phyloP scores from a whole-genome alignment of 371 early-diverging fungal genomes.

The Mucor lusitanicus region DNA sequence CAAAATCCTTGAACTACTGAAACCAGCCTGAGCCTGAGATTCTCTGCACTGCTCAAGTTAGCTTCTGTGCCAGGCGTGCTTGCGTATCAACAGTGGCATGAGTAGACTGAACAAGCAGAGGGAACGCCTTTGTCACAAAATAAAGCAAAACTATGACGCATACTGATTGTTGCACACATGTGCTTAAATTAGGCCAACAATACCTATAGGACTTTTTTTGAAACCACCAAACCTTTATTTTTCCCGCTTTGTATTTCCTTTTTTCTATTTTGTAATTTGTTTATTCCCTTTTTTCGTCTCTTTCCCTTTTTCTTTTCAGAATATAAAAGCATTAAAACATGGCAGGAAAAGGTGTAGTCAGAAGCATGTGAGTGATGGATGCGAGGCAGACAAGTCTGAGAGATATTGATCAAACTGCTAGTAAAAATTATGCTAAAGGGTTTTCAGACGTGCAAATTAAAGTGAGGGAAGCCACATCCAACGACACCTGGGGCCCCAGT shows the following conservation, averaged over 20 bases:
- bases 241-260: background rate
- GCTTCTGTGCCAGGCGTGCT: background rate
- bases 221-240: background rate
- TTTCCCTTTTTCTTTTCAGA: background rate
- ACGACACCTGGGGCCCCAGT: constrained; percentile 89
- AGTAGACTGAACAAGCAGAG: background rate
- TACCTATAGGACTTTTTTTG: background rate
- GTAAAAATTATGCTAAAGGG: constrained; percentile 95
- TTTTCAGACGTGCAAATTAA: constrained; percentile 95
- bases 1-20: background rate
- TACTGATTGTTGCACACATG: background rate
- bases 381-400: background rate
- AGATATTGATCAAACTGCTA: constrained; percentile 22
- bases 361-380: constrained; percentile 29
- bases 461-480: constrained; percentile 94
- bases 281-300: background rate
- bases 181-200: background rate
- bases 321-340: background rate
- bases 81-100: background rate
- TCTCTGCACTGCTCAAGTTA: background rate
- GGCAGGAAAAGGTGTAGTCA: constrained; percentile 31
- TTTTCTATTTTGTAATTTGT: background rate
- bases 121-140: background rate
- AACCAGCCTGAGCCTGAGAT: background rate
- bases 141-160: background rate